Evolutionary conservation across 1,284 basidiomycete species (phyloP).

Genomic region (Fomes fomentarius): DNA sequence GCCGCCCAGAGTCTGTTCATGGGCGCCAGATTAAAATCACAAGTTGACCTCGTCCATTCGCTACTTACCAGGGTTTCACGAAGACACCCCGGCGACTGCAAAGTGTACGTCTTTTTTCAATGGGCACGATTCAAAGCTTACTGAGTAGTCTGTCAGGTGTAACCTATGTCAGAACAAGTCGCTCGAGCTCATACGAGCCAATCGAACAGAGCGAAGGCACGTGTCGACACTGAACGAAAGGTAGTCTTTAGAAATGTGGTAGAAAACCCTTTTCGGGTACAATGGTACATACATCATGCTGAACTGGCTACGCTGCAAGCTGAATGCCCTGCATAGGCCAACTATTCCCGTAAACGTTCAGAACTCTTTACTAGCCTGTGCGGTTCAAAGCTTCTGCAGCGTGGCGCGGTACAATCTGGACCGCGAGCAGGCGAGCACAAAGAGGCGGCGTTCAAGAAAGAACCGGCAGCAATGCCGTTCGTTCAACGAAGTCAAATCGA

Average conservation of each 20-base stretch:
- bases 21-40: too few species aligned
- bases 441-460: slow-evolving; percentile 37
- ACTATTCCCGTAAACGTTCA: slow-evolving; percentile 64
- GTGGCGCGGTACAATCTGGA: slow-evolving; percentile 47
- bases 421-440: slow-evolving; percentile 37
- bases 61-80: too few species aligned
- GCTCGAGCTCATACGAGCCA: slow-evolving; percentile 54
- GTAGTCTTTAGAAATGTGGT: slow-evolving; percentile 69
- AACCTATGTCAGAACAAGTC: slow-evolving; percentile 44
- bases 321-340: slow-evolving; percentile 54
- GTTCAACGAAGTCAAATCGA: slow-evolving; percentile 24
- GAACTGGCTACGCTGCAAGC: neutral
- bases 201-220: slow-evolving; percentile 63
- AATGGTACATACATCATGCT: slow-evolving; percentile 51
- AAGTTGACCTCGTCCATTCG: too few species aligned
- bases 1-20: too few species aligned
- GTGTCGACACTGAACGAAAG: slow-evolving; percentile 48
- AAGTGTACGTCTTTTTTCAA: neutral
- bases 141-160: too few species aligned
- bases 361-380: slow-evolving; percentile 54
- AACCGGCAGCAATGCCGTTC: neutral
- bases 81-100: too few species aligned
- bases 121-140: too few species aligned
- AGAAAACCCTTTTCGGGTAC: slow-evolving; percentile 71
- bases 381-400: slow-evolving; percentile 52